These are phyloP conservation scores for Clitopilus passeckerianus DNA, from an alignment of 768 basidiomycete species.

Conservation along the genomic window DNA sequence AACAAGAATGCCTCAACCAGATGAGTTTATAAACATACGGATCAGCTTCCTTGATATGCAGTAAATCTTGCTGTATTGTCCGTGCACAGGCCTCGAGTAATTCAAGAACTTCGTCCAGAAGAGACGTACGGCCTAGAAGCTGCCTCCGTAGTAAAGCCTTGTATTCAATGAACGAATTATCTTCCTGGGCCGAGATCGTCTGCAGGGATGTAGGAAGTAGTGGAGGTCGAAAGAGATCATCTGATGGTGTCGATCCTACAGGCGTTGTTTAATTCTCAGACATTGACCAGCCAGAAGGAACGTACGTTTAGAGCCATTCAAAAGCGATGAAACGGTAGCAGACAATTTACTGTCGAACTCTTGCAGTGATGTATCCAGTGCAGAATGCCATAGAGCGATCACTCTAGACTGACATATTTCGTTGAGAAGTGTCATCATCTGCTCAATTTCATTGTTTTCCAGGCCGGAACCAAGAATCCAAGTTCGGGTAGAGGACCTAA, in stretches of 20 bases:
- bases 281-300: background rate
- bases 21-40: slow-evolving; percentile 29
- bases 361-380: slow-evolving; percentile 37
- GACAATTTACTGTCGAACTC: slow-evolving; percentile 40
- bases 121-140: slow-evolving; percentile 58
- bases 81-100: slow-evolving; percentile 57
- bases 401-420: slow-evolving; percentile 50
- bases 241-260: slow-evolving; percentile 42
- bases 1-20: background rate
- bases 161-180: slow-evolving; percentile 57
- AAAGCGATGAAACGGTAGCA: slow-evolving; percentile 29
- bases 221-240: slow-evolving; percentile 45
- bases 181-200: slow-evolving; percentile 26
- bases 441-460: slow-evolving; percentile 37
- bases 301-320: slow-evolving; percentile 16
- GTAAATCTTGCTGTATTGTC: slow-evolving; percentile 56
- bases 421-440: slow-evolving; percentile 45
- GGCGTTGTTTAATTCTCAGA: background rate
- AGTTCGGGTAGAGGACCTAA: slow-evolving; percentile 47
- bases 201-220: slow-evolving; percentile 42
- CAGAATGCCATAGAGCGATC: slow-evolving; percentile 51
- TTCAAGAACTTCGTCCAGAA: slow-evolving; percentile 53
- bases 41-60: slow-evolving; percentile 34
- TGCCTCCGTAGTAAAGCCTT: slow-evolving; percentile 56
- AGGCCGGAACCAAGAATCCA: slow-evolving; percentile 45